These are phyloP conservation scores for Sugiyamaella qingdaonensis DNA, from an alignment of 805 yeast genomes.

Conservation along the genomic window DNA sequence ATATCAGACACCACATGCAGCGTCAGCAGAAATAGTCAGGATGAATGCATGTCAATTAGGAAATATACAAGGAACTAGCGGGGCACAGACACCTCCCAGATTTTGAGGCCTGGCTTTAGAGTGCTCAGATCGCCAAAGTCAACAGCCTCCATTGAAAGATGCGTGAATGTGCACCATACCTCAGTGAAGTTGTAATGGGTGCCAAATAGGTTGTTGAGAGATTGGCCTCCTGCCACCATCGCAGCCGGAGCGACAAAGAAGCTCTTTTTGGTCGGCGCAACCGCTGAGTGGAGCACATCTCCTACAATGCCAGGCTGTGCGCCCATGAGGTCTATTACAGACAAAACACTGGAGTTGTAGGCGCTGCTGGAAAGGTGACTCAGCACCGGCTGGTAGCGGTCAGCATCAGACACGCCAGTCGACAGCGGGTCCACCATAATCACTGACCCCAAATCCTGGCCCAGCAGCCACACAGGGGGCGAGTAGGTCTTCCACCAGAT, in stretches of 20 bases:
- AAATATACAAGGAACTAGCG: background rate
- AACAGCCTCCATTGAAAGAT: conserved; percentile 72
- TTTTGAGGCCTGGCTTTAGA: conserved; percentile 51
- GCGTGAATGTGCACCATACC: conserved; percentile 35
- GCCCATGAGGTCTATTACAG: conserved; percentile 50
- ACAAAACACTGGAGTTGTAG: background rate
- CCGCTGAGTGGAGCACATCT: conserved; percentile 21
- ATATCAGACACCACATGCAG: too few relatives aligned
- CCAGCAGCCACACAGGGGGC: conserved; percentile 86
- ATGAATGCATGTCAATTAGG: background rate
- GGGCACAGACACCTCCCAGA: conserved; percentile 20
- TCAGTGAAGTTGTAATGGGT: conserved; percentile 8
- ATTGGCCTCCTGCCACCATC: background rate
- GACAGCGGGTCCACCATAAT: conserved; percentile 21
- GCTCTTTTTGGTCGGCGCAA: conserved; percentile 10
- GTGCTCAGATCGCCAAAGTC: conserved; percentile 46
- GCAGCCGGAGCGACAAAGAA: conserved; percentile 41
- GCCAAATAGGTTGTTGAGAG: background rate
- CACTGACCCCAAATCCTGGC: conserved; percentile 27
- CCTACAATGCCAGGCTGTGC: conserved; percentile 30
- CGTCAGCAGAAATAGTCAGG: too few relatives aligned
- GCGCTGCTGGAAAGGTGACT: conserved; percentile 7
- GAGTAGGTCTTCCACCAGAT: conserved; percentile 94
- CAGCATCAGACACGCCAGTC: conserved; percentile 6
- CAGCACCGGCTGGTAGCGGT: conserved; percentile 15